Evolutionary conservation across 306 rosid species (phyloP).

Genomic region (Inga laurina): DNA sequence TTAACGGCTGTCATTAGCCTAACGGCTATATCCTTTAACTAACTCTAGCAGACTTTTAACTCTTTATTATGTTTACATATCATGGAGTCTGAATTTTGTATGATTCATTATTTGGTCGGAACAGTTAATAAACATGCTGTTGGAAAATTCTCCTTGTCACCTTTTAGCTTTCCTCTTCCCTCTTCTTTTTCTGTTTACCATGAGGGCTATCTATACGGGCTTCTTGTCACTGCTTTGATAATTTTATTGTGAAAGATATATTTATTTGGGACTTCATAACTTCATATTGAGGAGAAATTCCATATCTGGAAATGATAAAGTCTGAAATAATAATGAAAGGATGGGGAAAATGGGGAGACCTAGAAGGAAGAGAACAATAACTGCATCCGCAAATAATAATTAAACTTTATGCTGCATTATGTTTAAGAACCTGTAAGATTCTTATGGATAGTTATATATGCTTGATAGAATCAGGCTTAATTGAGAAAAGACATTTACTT

Average conservation of each 20-base stretch:
- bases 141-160: too few relatives aligned
- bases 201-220: not conserved
- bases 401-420: not conserved
- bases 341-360: not conserved
- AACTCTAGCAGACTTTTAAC: too few relatives aligned
- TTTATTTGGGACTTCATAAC: too few relatives aligned
- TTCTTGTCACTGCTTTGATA: too few relatives aligned
- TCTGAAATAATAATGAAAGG: not conserved
- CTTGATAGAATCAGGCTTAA: not conserved
- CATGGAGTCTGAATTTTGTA: not conserved
- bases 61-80: too few relatives aligned
- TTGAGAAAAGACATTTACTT: not conserved
- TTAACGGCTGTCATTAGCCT: too few relatives aligned
- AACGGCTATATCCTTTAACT: too few relatives aligned
- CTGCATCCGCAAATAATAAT: not conserved
- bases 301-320: not conserved
- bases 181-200: too few relatives aligned
- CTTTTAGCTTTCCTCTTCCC: not conserved
- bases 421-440: not conserved
- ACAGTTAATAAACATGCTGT: not conserved
- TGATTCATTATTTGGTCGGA: not conserved
- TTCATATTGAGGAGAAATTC: not conserved
- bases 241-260: too few relatives aligned
- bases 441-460: not conserved
- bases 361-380: not conserved